Base-by-base conservation (phyloP, 441 rosid species). In the Erysimum pusillum region DNA sequence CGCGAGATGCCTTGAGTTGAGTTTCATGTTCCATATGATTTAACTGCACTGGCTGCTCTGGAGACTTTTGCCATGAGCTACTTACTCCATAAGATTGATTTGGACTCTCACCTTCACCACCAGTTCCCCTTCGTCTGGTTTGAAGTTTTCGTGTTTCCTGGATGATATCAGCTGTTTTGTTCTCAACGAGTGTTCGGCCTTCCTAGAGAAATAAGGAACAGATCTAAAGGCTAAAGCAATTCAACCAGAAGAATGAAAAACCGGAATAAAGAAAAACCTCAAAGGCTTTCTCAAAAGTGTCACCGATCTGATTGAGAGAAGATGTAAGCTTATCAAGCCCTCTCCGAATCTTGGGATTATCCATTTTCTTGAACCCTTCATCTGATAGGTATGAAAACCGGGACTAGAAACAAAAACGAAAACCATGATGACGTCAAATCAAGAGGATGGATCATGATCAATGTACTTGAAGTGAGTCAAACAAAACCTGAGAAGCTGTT, bases 1-100 rank as follows among this genome's bases (percentile, higher is more conserved):
- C 99, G 87, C 99, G 99, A 85, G 99, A 89, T 83, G 98, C 98
- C 91, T 95, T 95, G 89, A 95, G 89, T 81, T 91, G 98, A 74
- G 80, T 87, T 73, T 94, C 96, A 66, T 82, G 90, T 84, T 86
- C 83, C 84, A 80, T 76, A 67, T 81, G 90, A 73, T 63, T 76
- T 57, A 67, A 85, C 65, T 67, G 84, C 65, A 74, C 45, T 52
- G 83, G 65, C 63, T 76, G 80, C 73, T 65, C 61, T 38, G 74
- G 20, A 39, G 82, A 80, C 66, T 79, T 88, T 62, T 84, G 85
- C 87, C 83, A 81, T 52, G 92, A 69, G 72, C 76, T 79, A 73
- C 72, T 87, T 22, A 70, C 70, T 56, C 80, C 84, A 42, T 68
- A 62, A 45, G 49, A 73, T 69, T 76, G 89, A 61, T 68, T 38